Conservation (phyloP, 192 early-diverging fungal genomes). For the Coemansia sp. region DNA sequence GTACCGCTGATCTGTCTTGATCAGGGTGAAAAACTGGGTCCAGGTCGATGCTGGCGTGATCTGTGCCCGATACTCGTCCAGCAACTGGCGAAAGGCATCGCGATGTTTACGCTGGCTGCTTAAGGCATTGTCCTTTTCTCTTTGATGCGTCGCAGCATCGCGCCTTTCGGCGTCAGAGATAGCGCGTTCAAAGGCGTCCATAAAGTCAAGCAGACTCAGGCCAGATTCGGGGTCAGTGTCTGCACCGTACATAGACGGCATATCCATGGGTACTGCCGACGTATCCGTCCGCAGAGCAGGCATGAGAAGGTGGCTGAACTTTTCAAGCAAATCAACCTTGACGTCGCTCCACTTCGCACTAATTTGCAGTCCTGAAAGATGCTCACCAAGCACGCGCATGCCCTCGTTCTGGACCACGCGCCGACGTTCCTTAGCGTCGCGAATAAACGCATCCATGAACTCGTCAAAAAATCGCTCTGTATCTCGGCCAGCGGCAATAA, state of each 20-base stretch:
- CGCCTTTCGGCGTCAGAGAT: slow-evolving; percentile 58
- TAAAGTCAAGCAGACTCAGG: slow-evolving; percentile 80
- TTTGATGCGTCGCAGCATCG: slow-evolving; percentile 61
- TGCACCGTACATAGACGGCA: slow-evolving; percentile 6
- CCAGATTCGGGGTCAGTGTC: slow-evolving; percentile 41
- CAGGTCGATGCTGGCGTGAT: slow-evolving; percentile 78
- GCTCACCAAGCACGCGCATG: slow-evolving; percentile 52
- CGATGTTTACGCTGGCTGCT: slow-evolving; percentile 74
- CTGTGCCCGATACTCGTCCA: slow-evolving; percentile 60
- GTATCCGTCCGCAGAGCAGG: slow-evolving; percentile 22
- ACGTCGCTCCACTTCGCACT: slow-evolving; percentile 29
- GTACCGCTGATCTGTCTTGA: slow-evolving; percentile 73
- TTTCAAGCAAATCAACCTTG: slow-evolving; percentile 18
- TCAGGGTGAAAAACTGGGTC: slow-evolving; percentile 78
- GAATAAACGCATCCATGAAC: slow-evolving; percentile 65
- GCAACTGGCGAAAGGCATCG: slow-evolving; percentile 67
- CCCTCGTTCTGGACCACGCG: slow-evolving; percentile 60
- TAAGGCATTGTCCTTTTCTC: slow-evolving; percentile 45
- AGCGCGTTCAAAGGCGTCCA: slow-evolving; percentile 78
- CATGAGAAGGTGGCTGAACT: slow-evolving; percentile 30
- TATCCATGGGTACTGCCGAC: slow-evolving; percentile 20
- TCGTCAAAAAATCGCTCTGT: slow-evolving; percentile 68
- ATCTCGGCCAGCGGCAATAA: slow-evolving; percentile 62
- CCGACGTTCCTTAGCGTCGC: slow-evolving; percentile 67
- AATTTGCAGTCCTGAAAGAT: slow-evolving; percentile 7